These are phyloP conservation scores for Paramecium sonneborni DNA, from an alignment of 73 alveolate species.

Conservation along the genomic window DNA sequence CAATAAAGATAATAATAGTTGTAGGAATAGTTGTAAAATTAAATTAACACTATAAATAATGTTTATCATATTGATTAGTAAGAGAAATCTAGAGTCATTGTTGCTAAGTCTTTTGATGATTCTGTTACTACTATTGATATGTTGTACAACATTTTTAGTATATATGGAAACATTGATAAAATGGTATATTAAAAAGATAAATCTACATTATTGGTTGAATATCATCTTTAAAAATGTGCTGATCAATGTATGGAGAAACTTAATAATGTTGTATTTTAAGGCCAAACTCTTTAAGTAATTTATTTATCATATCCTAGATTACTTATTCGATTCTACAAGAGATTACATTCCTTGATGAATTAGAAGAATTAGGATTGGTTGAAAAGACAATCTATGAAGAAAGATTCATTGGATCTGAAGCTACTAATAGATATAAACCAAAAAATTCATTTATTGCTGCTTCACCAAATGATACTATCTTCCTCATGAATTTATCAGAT, in stretches of 20 bases:
- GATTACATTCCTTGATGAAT: not conserved
- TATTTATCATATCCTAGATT: not conserved
- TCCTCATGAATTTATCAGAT: slow-evolving; percentile 26
- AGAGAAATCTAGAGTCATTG: slow-evolving; percentile 11
- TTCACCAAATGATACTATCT: slow-evolving; percentile 47
- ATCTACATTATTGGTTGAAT: not conserved
- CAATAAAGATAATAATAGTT: not conserved
- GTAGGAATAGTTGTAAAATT: not conserved
- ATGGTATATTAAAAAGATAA: slow-evolving; percentile 28
- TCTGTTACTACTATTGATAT: not conserved
- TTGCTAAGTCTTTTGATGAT: slow-evolving; percentile 22
- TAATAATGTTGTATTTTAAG: not conserved
- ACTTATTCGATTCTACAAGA: not conserved
- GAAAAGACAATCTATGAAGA: slow-evolving; percentile 27
- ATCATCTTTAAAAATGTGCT: slow-evolving; percentile 38
- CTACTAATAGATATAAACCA: slow-evolving; percentile 32
- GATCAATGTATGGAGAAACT: slow-evolving; percentile 28
- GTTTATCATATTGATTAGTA: not conserved
- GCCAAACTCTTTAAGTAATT: not conserved
- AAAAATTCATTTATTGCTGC: slow-evolving; percentile 49
- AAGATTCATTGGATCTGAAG: slow-evolving; percentile 40
- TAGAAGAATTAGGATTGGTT: not conserved
- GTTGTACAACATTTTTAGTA: slow-evolving; percentile 30
- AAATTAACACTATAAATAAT: not conserved
- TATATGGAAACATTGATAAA: slow-evolving; percentile 42